These are phyloP conservation scores for Bassia scoparia DNA, from an alignment of 148 eudicot genomes.

Conservation along the genomic window DNA sequence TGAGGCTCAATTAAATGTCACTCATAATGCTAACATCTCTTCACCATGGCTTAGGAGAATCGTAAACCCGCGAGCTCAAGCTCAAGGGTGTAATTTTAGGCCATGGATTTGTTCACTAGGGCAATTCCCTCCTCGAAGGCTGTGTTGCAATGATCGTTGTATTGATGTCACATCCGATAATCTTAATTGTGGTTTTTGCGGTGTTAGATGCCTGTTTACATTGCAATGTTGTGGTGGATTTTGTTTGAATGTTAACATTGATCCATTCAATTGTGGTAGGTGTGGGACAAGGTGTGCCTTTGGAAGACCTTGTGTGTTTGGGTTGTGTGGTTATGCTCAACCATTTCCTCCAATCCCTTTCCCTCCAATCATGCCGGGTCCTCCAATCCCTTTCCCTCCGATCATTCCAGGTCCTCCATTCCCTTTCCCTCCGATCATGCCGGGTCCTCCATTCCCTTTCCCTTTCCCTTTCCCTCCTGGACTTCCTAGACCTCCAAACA, in stretches of 20 bases:
- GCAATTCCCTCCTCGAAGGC: conserved; percentile 28
- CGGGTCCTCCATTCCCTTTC: background rate
- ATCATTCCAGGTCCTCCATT: background rate
- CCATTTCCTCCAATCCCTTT: conserved; percentile 41
- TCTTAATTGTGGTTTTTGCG: conserved; percentile 73
- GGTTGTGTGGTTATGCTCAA: conserved; percentile 75
- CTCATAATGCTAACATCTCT: conserved; percentile 14
- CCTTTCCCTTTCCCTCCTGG: conserved; percentile 29
- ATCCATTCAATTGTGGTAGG: conserved; percentile 64
- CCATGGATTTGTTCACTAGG: conserved; percentile 65
- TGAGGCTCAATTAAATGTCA: conserved; percentile 18
- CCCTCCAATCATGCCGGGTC: conserved; percentile 30
- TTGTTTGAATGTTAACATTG: conserved; percentile 43
- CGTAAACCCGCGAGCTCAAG: conserved; percentile 37
- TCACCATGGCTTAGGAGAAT: conserved; percentile 50
- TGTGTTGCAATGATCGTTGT: conserved; percentile 66
- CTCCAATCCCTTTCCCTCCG: conserved; percentile 15
- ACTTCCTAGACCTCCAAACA: background rate
- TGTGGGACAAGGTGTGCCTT: conserved; percentile 49
- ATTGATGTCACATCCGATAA: conserved; percentile 47
- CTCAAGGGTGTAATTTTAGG: conserved; percentile 52
- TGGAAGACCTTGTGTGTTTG: conserved; percentile 44
- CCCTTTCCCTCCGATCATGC: conserved; percentile 1
- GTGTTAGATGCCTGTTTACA: conserved; percentile 62
- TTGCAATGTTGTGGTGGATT: conserved; percentile 66